These are phyloP conservation scores for Bruguiera hainesii DNA, from an alignment of 441 rosid species.

Conservation along the genomic window DNA sequence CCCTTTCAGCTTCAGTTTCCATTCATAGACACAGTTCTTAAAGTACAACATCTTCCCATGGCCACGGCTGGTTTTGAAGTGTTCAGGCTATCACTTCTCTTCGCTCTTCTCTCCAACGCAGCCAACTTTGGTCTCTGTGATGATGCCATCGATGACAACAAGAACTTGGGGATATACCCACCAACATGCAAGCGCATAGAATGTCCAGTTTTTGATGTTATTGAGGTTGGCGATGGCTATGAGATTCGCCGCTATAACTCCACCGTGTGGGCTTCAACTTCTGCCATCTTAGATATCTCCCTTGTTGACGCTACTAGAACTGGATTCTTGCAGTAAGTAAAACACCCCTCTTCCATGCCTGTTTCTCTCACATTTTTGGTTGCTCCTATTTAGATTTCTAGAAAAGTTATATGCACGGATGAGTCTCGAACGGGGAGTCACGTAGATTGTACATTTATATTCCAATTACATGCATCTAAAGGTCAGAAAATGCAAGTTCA, in stretches of 20 bases:
- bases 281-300: conserved; percentile 73
- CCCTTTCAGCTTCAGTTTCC: neutral
- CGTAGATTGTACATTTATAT: too few species aligned
- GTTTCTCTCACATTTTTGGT: neutral
- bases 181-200: conserved; percentile 79
- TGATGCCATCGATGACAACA: conserved; percentile 7
- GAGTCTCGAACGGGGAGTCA: too few species aligned
- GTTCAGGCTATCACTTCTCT: conserved; percentile 46
- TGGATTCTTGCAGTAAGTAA: conserved; percentile 70
- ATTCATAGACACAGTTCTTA: neutral
- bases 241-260: conserved; percentile 69
- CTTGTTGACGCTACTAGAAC: conserved; percentile 65
- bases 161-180: conserved; percentile 31
- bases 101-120: conserved; percentile 45
- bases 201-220: conserved; percentile 58
- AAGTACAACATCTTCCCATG: neutral
- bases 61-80: conserved; percentile 37
- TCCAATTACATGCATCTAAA: too few species aligned
- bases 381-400: too few species aligned
- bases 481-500: too few species aligned
- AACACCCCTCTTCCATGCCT: neutral
- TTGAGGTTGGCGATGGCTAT: conserved; percentile 54
- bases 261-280: conserved; percentile 67
- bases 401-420: too few species aligned
- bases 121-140: conserved; percentile 21